Percentiles rank a stretch among this genome's conserved stretches.
Conservation (phyloP, 257 asterid species). For the Solanum sparsipilum region DNA sequence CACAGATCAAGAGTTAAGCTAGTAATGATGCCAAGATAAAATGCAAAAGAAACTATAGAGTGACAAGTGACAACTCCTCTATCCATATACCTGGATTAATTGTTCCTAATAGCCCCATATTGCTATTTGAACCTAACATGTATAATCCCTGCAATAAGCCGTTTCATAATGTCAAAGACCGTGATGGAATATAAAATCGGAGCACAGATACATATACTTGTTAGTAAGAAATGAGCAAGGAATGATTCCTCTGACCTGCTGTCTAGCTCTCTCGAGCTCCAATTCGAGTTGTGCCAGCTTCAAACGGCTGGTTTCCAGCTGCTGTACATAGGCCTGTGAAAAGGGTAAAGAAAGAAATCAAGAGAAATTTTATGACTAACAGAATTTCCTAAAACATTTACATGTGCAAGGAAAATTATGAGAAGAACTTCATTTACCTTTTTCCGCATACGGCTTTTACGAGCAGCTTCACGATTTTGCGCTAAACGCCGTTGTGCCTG, state of each 20-base stretch:
- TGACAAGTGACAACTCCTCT: neutral
- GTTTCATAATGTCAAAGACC: neutral
- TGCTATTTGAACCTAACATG: conserved; percentile 36
- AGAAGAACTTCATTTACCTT: conserved; percentile 34
- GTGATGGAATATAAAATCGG: neutral
- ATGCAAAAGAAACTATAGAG: neutral
- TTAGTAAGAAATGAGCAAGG: neutral
- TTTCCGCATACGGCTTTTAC: conserved; percentile 81
- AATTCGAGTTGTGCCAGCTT: conserved; percentile 82
- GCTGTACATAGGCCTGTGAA: conserved; percentile 80
- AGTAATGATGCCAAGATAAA: neutral
- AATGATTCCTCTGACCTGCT: conserved; percentile 30
- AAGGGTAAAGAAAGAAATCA: neutral
- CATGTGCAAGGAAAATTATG: neutral
- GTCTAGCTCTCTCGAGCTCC: conserved; percentile 82
- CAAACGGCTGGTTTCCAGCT: conserved; percentile 75
- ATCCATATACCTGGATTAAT: conserved; percentile 38
- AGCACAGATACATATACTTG: neutral
- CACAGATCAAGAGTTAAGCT: neutral
- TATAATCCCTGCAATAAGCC: conserved; percentile 39
- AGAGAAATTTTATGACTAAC: neutral
- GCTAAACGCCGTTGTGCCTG: conserved; percentile 79
- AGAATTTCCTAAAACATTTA: neutral
- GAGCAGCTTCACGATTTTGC: conserved; percentile 93
- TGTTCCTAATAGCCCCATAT: conserved; percentile 38